Conservation (phyloP, 129 eudicot genomes). For the carrot (Daucus carota) region DH1_v3.0 NC_030381.2:54227001-54227500, state of each 20-base stretch:
- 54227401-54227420: not conserved
- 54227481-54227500: no score
- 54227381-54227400: not conserved
- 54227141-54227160: not conserved
- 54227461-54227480: no score
- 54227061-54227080: constrained; percentile 29
- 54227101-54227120: constrained; percentile 41
- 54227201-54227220: constrained; percentile 50
- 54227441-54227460: not conserved
- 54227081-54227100: constrained; percentile 22
- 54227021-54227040: constrained; percentile 84
- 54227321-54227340: not conserved
- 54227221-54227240: not conserved
- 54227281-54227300: not conserved
- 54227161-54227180: constrained; percentile 23
- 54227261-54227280: not conserved
- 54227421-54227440: not conserved
- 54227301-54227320: not conserved
- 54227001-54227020: constrained; percentile 57
- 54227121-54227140: constrained; percentile 35
- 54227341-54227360: not conserved
- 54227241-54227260: not conserved
- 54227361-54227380: not conserved
- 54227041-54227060: constrained; percentile 89
- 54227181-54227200: constrained; percentile 43